Conservation (phyloP, 495 filamentous ascomycete species). For the Ascodesmis nigricans region DNA sequence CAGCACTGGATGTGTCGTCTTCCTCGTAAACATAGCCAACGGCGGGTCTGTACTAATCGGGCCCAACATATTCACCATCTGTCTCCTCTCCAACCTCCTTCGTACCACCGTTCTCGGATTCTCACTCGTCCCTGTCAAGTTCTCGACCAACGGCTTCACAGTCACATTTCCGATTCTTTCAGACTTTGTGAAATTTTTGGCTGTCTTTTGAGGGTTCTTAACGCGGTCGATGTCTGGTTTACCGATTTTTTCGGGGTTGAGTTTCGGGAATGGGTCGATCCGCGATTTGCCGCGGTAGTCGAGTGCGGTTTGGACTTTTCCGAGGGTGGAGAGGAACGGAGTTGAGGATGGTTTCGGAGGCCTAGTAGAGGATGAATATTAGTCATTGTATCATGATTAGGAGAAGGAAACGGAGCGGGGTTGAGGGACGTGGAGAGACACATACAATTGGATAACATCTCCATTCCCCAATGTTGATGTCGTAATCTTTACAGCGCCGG, state of each 20-base stretch:
- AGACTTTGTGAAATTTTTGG: neutral
- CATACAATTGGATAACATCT: no score
- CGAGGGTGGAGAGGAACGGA: neutral
- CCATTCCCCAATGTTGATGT: no score
- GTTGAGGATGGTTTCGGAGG: no score
- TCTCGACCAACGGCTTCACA: neutral
- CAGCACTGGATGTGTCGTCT: conserved; percentile 3
- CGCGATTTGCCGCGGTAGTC: conserved; percentile 3
- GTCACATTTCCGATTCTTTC: neutral
- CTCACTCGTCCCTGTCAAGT: neutral
- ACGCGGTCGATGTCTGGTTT: neutral
- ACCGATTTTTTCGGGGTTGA: neutral
- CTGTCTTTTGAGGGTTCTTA: neutral
- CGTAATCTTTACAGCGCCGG: no score
- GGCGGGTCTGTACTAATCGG: conserved; percentile 5
- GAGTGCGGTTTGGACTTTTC: conserved; percentile 2
- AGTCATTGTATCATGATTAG: no score
- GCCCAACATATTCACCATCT: conserved; percentile 1
- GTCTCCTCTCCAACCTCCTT: neutral
- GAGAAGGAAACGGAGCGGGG: no score
- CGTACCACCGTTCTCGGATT: neutral
- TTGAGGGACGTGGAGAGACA: no score
- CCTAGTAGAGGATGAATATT: no score
- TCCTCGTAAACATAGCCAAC: conserved; percentile 3
- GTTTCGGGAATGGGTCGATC: conserved; percentile 2